Evolutionary conservation across 2,329 filamentous ascomycete species (phyloP).

Genomic region (Colletotrichum higginsianum): DNA sequence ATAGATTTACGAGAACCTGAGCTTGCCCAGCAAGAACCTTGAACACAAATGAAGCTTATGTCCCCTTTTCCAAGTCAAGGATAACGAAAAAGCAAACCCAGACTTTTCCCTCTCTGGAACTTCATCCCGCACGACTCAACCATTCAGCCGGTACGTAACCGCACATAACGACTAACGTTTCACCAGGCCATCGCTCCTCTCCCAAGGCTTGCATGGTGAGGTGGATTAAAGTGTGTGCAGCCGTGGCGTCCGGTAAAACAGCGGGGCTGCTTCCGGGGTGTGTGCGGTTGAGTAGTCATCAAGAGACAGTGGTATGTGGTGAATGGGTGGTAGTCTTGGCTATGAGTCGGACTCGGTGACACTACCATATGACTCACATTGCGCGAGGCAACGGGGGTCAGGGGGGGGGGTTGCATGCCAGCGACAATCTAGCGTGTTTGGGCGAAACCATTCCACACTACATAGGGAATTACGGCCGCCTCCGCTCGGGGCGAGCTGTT

Average conservation of each 20-base stretch:
- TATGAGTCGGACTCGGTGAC: slow-evolving; percentile 2
- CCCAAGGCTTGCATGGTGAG: neutral
- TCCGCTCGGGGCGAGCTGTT: neutral
- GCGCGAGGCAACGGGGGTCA: neutral
- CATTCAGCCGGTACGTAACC: neutral
- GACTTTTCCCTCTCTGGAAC: neutral
- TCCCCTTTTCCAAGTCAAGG: no score
- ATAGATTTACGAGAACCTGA: neutral
- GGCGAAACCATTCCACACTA: neutral
- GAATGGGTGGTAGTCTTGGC: slow-evolving; percentile 2
- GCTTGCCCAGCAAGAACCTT: neutral
- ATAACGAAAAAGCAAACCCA: neutral
- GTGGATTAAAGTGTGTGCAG: slow-evolving; percentile 31
- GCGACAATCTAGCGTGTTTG: neutral
- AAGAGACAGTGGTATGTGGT: neutral
- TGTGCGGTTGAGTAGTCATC: neutral
- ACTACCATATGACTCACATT: slow-evolving; percentile 15
- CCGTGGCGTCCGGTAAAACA: slow-evolving; percentile 19
- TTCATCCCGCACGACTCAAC: neutral
- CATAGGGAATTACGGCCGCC: neutral
- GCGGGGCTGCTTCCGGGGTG: neutral
- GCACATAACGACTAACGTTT: slow-evolving; percentile 22
- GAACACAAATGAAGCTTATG: neutral
- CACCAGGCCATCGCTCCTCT: neutral
- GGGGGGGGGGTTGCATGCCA: neutral